These are phyloP conservation scores for Pleurotus salmoneostramineus DNA, from an alignment of 768 basidiomycete genomes.

Conservation along the genomic window DNA sequence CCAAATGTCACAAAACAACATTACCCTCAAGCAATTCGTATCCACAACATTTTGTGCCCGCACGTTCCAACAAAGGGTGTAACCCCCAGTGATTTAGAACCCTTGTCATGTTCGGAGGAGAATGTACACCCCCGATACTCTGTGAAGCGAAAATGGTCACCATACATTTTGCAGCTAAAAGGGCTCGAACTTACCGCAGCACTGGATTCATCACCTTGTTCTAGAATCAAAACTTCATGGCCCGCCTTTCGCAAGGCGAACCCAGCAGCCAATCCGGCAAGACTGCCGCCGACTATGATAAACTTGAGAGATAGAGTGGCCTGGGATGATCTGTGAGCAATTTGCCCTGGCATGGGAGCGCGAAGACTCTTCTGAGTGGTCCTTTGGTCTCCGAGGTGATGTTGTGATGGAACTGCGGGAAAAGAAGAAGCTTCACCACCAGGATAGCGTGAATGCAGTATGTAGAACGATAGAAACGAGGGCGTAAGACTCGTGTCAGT, in stretches of 20 bases:
- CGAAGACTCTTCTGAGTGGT: too few species aligned
- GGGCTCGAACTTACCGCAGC: conserved; percentile 26
- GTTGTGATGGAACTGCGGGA: too few species aligned
- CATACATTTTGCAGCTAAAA: too few species aligned
- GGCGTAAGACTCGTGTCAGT: too few species aligned
- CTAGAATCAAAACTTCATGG: conserved; percentile 57
- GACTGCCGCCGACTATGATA: conserved; percentile 41
- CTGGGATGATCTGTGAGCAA: not conserved
- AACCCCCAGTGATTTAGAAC: conserved; percentile 55
- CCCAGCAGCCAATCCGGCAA: conserved; percentile 55
- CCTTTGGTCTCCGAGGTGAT: too few species aligned
- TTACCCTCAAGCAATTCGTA: conserved; percentile 24
- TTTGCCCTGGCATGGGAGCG: not conserved
- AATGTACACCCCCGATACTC: conserved; percentile 15
- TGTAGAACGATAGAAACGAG: too few species aligned
- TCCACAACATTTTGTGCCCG: conserved; percentile 29
- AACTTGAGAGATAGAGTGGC: conserved; percentile 23
- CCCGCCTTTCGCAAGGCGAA: conserved; percentile 52
- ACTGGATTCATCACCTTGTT: conserved; percentile 37
- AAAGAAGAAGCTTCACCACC: too few species aligned
- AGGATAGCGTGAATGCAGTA: too few species aligned
- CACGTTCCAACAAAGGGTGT: conserved; percentile 34
- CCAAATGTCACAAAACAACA: not conserved
- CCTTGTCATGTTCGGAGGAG: conserved; percentile 56
- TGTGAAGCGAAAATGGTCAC: too few species aligned